Evolutionary conservation across 441 rosid genomes (phyloP), one percentile per base, ranked within the genome.

Genomic region (Mallotus japonicus): DNA sequence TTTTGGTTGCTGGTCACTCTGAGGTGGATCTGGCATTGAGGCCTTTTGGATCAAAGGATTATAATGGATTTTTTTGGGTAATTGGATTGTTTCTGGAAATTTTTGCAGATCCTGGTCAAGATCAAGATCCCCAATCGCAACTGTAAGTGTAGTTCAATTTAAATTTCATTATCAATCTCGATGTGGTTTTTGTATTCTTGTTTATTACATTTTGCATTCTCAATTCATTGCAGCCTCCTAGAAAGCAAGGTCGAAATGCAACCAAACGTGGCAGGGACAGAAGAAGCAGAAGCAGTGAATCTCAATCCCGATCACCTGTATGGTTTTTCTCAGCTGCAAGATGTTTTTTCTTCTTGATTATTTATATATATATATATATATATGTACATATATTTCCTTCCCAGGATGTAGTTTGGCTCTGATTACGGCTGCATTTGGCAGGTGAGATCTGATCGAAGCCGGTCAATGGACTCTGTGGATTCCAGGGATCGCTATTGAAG

Each of bases 71-170:
- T 42, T 61, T 73, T 46, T 77, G 75, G 80, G 58, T 77, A 70
- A 73, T 50, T 73, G 51, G 76, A 62, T 77, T 78, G 74, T 66
- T 63, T 83, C 62, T 79, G 77, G 73, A 72, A 79, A 34, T 63
- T 78, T 81, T 85, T 87, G 89, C 92, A 90, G 92, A 78, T 90
- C 97, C 11, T 69, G 11, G 13, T 86, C 91, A 60, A 84, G 87
- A 50, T 89, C 92, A 55, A 67, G 76, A 49, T 84, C 95, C 61
- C 90, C 92, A 56, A 58, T 76, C 55, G 77, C 90, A 56, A 82
- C 91, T 2, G 94, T 89, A 86, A 87, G 96, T 86, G 67, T 40
- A 70, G 20, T 20, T 6, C 55, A 37, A 56, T 16, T 34, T 56
- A 24, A n/a, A 19, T 12, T 47, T 61, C 0, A 12, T 62, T 4